Conservation (phyloP, 2,329 filamentous ascomycete species). For the Colletotrichum sublineola region DNA sequence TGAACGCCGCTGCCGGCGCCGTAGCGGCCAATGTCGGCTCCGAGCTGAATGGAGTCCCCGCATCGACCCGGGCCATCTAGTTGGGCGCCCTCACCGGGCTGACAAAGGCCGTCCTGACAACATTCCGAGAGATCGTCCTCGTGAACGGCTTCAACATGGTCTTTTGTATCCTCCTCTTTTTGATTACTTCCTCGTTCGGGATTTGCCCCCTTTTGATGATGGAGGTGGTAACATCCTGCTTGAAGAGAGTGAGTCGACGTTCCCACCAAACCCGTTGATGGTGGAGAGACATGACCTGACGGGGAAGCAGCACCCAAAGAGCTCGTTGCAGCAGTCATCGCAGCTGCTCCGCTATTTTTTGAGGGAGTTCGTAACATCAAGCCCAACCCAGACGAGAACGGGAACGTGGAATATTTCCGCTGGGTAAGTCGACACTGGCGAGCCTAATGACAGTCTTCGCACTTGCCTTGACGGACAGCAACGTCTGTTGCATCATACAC, state of each 20-base stretch:
- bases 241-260: neutral
- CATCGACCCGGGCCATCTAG: neutral
- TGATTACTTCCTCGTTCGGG: neutral
- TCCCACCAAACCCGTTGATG: neutral
- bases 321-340: neutral
- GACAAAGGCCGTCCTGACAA: neutral
- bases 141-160: neutral
- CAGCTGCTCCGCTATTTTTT: neutral
- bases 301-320: neutral
- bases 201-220: neutral
- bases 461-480: neutral
- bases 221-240: neutral
- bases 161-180: neutral
- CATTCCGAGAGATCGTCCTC: neutral
- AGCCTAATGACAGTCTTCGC: neutral
- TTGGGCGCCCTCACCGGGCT: neutral
- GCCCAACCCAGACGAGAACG: neutral
- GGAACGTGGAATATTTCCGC: neutral
- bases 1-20: neutral
- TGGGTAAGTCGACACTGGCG: neutral
- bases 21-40: conserved; percentile 2
- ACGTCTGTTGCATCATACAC: neutral
- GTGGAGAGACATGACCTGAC: neutral
- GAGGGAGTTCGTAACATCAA: neutral
- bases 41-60: neutral